Conservation (phyloP, 1,284 basidiomycete species). For the Ustilago vetiveriae region DNA sequence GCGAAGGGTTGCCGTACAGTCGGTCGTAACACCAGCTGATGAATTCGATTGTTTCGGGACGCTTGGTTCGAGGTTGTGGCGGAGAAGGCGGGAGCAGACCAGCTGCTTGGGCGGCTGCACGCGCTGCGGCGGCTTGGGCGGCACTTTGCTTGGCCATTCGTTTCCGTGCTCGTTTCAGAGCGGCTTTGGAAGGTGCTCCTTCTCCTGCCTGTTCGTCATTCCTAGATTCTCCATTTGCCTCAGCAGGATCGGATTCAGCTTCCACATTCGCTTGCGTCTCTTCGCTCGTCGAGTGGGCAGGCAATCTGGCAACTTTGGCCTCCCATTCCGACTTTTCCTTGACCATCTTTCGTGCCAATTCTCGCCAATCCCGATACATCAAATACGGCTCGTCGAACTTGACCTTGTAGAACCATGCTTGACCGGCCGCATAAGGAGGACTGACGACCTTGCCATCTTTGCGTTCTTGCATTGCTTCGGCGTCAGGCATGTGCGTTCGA, state of each 20-base stretch:
- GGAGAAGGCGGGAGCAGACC: constrained; percentile 37
- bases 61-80: constrained; percentile 46
- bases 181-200: constrained; percentile 21
- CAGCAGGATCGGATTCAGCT: no score
- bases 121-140: not conserved
- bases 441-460: constrained; percentile 17
- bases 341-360: constrained; percentile 78
- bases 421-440: constrained; percentile 71
- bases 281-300: not conserved
- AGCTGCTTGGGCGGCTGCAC: constrained; percentile 19
- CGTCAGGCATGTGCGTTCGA: constrained; percentile 57
- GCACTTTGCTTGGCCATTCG: constrained; percentile 7
- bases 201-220: not conserved
- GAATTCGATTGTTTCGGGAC: constrained; percentile 59
- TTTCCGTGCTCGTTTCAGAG: constrained; percentile 33
- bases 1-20: constrained; percentile 67
- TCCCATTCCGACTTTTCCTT: constrained; percentile 50
- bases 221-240: no score
- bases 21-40: constrained; percentile 61
- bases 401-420: constrained; percentile 98
- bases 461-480: constrained; percentile 65
- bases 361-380: constrained; percentile 98
- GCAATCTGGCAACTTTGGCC: constrained; percentile 11
- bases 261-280: not conserved
- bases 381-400: constrained; percentile 99